Percentiles rank a stretch among this genome's conserved stretches.
Conservation (phyloP, 2,329 filamentous ascomycete species). For the Pseudogymnoascus destructans region DNA sequence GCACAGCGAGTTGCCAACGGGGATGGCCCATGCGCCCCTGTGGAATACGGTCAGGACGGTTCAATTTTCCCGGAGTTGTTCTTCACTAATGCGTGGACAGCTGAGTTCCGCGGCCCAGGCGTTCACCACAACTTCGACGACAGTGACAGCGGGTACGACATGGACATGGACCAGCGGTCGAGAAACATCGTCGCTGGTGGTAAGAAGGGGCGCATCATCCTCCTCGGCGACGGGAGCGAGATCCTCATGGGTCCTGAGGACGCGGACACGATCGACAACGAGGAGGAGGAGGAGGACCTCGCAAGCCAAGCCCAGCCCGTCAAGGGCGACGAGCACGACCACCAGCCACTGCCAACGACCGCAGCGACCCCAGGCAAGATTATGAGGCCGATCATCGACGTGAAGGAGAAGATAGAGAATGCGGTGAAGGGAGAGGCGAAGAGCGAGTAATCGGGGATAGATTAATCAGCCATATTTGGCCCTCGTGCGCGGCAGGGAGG, state of each 20-base stretch:
- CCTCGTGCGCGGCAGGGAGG: not conserved
- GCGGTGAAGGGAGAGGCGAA: not conserved
- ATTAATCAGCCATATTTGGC: not conserved
- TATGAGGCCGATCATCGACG: not conserved
- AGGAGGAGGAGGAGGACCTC: slow-evolving; percentile 74
- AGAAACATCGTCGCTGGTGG: slow-evolving; percentile 43
- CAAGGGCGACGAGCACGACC: slow-evolving; percentile 36
- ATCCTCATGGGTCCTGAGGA: slow-evolving; percentile 80
- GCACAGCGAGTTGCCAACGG: slow-evolving; percentile 87
- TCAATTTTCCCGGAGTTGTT: slow-evolving; percentile 14
- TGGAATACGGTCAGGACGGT: slow-evolving; percentile 75
- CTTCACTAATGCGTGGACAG: slow-evolving; percentile 32
- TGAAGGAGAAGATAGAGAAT: not conserved
- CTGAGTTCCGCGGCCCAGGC: slow-evolving; percentile 73
- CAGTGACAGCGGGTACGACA: slow-evolving; percentile 63
- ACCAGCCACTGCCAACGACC: not conserved
- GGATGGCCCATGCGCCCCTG: slow-evolving; percentile 94
- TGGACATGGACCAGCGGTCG: slow-evolving; percentile 48
- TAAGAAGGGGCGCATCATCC: slow-evolving; percentile 72
- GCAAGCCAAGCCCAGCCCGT: slow-evolving; percentile 57
- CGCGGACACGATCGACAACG: slow-evolving; percentile 84
- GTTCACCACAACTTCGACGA: slow-evolving; percentile 75
- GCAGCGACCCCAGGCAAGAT: not conserved
- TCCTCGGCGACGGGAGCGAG: slow-evolving; percentile 90
- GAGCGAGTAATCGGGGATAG: not conserved